Evolutionary conservation across 768 basidiomycete species (phyloP), one percentile per base, ranked within the genome.

Genomic region (Calocera viscosa): DNA sequence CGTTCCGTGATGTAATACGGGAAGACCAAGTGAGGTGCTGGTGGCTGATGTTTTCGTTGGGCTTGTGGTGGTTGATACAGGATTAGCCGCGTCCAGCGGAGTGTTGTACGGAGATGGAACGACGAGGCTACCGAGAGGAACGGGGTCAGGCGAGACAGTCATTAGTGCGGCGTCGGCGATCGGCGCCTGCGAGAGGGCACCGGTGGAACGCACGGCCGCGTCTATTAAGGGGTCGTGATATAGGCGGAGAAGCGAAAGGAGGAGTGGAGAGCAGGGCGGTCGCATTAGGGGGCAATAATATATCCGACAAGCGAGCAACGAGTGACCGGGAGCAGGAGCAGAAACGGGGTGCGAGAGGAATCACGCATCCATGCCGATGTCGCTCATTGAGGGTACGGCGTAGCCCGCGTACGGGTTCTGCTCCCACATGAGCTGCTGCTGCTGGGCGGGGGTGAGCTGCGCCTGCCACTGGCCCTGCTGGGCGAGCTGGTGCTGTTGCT

Each of bases 251-350:
- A 47, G 43, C 19, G 43, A 60, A 28, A 60, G 14, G 53, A 75
- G 75, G 75, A 73, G 73, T 68, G 74, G 75, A 67, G 71, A 74
- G 40, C 75, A 76, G 65, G 72, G 53, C 71, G 63, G 34, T 32
- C 32, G 28, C 60, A 65, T 60, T 60, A 60, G 19, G 53, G 14
- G 30, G n/a, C n/a, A 60, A 26, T 60, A 60, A 32, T 60, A 60
- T 60, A 30, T 5, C 24, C 53, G 30, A 60, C 14, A 60, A 60
- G 30, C 53, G n/a, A n/a, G n/a, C n/a, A n/a, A n/a, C n/a, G n/a
- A n/a, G n/a, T n/a, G n/a, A n/a, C n/a, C n/a, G n/a, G n/a, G n/a
- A n/a, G n/a, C n/a, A 24, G 24, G 19, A 47, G 16, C 43, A 24
- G 16, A 47, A 19, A 47, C 5, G 19, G 24, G 19, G 30, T 5